These are phyloP conservation scores for Wallemia ichthyophaga DNA, from an alignment of 1,284 basidiomycete genomes.

Conservation along the genomic window DNA sequence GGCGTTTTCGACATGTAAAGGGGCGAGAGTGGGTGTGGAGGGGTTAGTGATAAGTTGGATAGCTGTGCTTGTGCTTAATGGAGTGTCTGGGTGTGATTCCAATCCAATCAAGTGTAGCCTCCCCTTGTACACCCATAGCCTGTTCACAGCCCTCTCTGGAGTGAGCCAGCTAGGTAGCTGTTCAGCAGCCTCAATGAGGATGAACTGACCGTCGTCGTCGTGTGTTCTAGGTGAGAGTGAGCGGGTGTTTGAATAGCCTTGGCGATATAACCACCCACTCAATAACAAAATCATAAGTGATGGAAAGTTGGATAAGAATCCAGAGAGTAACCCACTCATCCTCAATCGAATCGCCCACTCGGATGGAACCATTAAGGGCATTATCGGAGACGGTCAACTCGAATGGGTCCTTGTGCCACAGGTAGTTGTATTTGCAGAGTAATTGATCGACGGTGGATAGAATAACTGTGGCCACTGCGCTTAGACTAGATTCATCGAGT, in stretches of 20 bases:
- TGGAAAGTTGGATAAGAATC: constrained; percentile 43
- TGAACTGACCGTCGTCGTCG: constrained; percentile 83
- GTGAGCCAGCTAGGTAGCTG: constrained; percentile 66
- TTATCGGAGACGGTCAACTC: not conserved
- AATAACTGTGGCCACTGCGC: not conserved
- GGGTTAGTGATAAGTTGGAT: constrained; percentile 1
- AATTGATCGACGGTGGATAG: not conserved
- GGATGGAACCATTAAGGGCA: constrained; percentile 40
- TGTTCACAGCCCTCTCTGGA: constrained; percentile 63
- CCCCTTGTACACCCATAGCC: constrained; percentile 67
- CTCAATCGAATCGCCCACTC: constrained; percentile 73
- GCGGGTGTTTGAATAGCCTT: constrained; percentile 12
- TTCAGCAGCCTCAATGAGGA: constrained; percentile 88
- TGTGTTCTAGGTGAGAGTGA: constrained; percentile 25
- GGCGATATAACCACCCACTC: constrained; percentile 23
- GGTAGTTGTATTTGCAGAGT: not conserved
- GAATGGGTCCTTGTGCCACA: not conserved
- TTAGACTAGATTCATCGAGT: too few species aligned
- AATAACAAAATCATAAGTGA: constrained; percentile 41
- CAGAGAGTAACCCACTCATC: constrained; percentile 88
- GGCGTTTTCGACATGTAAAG: not conserved
- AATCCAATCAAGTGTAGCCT: constrained; percentile 62
- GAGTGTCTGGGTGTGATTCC: constrained; percentile 10
- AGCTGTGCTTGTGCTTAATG: not conserved
- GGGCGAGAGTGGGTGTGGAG: constrained; percentile 1